A percentile compares a stretch with the other conserved stretches of the same genome.
Evolutionary conservation across 192 early-diverging fungal genomes (phyloP).

Genomic region (Gaertneriomyces sp.): DNA sequence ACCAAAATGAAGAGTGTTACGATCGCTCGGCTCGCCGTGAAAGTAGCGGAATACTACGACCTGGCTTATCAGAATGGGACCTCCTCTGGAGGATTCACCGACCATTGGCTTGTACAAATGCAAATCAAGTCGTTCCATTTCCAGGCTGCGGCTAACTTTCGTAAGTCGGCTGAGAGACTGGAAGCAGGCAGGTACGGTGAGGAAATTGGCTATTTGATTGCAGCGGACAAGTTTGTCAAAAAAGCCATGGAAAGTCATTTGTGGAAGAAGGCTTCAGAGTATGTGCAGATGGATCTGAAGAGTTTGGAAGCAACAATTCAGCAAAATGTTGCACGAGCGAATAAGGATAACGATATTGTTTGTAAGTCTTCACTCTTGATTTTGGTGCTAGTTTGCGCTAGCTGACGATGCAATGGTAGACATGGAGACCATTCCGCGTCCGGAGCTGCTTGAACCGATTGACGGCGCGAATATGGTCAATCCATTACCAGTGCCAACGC

Average conservation of each 20-base stretch:
- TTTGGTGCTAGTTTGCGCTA: background rate
- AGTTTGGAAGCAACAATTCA: slow-evolving; percentile 24
- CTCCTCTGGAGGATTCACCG: slow-evolving; percentile 55
- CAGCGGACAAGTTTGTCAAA: slow-evolving; percentile 35
- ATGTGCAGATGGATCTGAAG: slow-evolving; percentile 34
- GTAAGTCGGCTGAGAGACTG: slow-evolving; percentile 62
- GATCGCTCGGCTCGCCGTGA: slow-evolving; percentile 70
- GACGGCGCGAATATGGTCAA: slow-evolving; percentile 70
- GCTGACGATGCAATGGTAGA: slow-evolving; percentile 32
- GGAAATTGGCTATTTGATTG: slow-evolving; percentile 71
- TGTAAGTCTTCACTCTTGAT: slow-evolving; percentile 22
- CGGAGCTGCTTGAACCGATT: slow-evolving; percentile 58
- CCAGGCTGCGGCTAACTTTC: slow-evolving; percentile 69
- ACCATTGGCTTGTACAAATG: slow-evolving; percentile 66
- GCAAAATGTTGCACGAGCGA: slow-evolving; percentile 53
- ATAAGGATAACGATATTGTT: slow-evolving; percentile 90
- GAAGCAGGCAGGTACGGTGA: slow-evolving; percentile 68
- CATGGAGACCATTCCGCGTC: slow-evolving; percentile 68
- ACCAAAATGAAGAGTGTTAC: slow-evolving; percentile 72
- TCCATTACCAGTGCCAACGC: slow-evolving; percentile 62
- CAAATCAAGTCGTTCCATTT: slow-evolving; percentile 74
- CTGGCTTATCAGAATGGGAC: slow-evolving; percentile 61
- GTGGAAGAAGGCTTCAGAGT: slow-evolving; percentile 25
- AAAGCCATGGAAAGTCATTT: slow-evolving; percentile 24
- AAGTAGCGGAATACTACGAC: slow-evolving; percentile 73